Evolutionary conservation across 768 basidiomycete species (phyloP), one percentile per base, ranked within the genome.

Genomic region (Russula emetica): DNA sequence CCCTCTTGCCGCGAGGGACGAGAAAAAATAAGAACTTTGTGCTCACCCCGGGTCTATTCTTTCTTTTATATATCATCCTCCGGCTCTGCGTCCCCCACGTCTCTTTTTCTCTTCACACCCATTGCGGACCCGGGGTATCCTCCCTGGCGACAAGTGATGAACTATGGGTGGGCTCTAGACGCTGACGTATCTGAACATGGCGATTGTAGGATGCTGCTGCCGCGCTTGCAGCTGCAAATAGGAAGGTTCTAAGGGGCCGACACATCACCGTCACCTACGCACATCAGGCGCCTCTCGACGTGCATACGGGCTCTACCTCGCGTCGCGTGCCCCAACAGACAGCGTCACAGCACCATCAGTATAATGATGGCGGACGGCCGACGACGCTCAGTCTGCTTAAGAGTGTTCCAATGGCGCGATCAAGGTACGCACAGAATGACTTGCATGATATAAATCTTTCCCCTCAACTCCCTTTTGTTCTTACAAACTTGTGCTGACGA

Each of bases 191-290:
- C 53, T 63, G 59, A 66, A 66, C 45, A 28, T 44, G 73, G n/a
- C 74, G 24, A 42, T 34, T 54, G 16, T 64, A 98, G 95, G 94
- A 95, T 70, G 93, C 95, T 14, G 75, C 81, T 49, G 90, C 83
- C 72, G 96, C 95, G 4, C 76, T 94, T 56, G 78, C 77, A 13
- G 78, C 80, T 51, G 82, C 90, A 5, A 83, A 97, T 72, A 89
- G 88, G 67, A 92, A 88, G 72, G 81, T 90, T 4, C 73, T 98
- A 2, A 85, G 94, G 26, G 95, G 96, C 0, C 83, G 94, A 51
- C 94, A 91, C 72, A 77, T 98, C 50, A 82, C 88, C 20, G 93
- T 98, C n/a, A 96, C 94, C 1, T 86, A 85, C 72, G 96, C 96
- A 1, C 88, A 94, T 62, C 92, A 96, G 72, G 94, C 87, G 6